Evolutionary conservation across 257 asterid species (phyloP).

Genomic region (Fraxinus americana): DNA sequence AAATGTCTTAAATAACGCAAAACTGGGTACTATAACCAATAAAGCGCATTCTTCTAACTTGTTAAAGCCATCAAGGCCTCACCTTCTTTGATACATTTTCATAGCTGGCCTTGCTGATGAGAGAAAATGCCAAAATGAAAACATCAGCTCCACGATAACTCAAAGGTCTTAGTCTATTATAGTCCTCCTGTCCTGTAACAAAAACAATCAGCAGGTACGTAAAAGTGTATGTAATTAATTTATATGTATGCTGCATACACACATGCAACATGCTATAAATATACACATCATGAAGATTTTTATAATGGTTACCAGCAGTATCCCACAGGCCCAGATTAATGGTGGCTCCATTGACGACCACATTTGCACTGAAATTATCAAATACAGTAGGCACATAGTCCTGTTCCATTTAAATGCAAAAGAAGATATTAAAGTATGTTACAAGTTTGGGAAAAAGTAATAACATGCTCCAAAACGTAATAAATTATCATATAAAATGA

Average conservation of each 20-base stretch:
- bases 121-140: conserved; percentile 63
- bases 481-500: not conserved
- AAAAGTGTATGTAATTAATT: not conserved
- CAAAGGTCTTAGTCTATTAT: conserved; percentile 57
- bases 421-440: conserved; percentile 8
- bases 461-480: conserved; percentile 7
- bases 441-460: conserved; percentile 5
- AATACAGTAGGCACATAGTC: conserved; percentile 66
- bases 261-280: not conserved
- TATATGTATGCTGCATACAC: not conserved
- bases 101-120: conserved; percentile 62
- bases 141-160: conserved; percentile 66
- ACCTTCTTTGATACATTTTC: conserved; percentile 64
- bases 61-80: not conserved
- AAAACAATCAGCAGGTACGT: not conserved
- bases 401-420: conserved; percentile 44
- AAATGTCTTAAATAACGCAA: not conserved
- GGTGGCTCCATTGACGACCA: conserved; percentile 57
- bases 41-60: conserved; percentile 1
- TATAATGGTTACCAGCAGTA: conserved; percentile 50
- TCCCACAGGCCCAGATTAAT: conserved; percentile 63
- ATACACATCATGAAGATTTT: not conserved
- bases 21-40: not conserved
- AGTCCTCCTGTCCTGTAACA: conserved; percentile 57
- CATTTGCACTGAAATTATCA: conserved; percentile 64